Base-by-base conservation (phyloP, 176 grass and related monocot genomes). In the Zea luxurians region DNA sequence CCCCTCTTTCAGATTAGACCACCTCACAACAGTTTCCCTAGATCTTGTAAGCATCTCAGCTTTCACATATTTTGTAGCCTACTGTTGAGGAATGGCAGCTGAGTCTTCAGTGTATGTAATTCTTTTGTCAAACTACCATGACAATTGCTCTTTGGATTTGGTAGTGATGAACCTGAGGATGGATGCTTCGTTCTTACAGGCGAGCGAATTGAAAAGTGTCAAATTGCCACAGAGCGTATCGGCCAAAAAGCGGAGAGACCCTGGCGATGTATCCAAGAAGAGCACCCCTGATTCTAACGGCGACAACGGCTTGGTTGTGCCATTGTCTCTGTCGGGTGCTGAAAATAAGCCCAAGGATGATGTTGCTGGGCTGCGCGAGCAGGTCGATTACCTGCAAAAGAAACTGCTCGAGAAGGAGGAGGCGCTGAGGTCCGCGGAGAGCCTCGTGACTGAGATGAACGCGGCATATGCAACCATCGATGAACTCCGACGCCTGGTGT, bases 341-440 rank as follows among this genome's bases (percentile, higher is more conserved):
- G 92, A 85, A 50, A 89, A 80, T 83, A 71, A 71, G 46, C 73
- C 85, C 35, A 93, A 58, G 83, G 88, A 91, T 68, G 96, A 99
- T 36, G 65, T 96, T 36, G 80, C 52, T 5, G 59, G 73, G 18
- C 84, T 99, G 44, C 82, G 75, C 0, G 88, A 86, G 67, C 92
- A 96, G 68, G 83, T 96, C 2, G 84, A 88, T 12, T 90, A 96
- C 4, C 72, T 99, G 57, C 96, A 99, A n/a, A 86, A 85, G 78
- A 89, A 86, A 41, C 45, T 99, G 41, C 66, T 87, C 5, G 90
- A 93, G 68, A 99, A 96, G 62, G 96, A 99, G 36, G 96, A 91
- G 57, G 87, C 82, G 3, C 60, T 96, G 79, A 89, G 71, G 53
- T 89, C 73, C 4, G 96, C 84, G 0, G 89, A 99, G 60, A 96